phyloP scores from a whole-genome alignment of 2,329 filamentous ascomycete species.

The Fusarium papillatum region DNA sequence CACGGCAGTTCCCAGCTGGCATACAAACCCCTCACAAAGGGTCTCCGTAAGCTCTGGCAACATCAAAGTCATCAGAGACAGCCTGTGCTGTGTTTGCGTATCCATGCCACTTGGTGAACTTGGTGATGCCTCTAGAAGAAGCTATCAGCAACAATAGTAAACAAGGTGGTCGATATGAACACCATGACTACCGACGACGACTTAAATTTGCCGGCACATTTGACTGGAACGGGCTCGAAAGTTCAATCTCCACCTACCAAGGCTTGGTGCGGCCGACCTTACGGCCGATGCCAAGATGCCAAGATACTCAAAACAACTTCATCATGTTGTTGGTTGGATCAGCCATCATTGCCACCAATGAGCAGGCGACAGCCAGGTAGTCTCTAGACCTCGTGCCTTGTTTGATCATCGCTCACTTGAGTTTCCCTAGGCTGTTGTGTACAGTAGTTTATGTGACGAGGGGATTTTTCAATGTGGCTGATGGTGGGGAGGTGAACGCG shows the following conservation, averaged over 20 bases:
- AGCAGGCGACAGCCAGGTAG: not conserved
- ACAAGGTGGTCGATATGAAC: not conserved
- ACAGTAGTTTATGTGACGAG: not conserved
- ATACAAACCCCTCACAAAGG: not conserved
- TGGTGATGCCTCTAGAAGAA: not conserved
- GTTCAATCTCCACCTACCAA: no score
- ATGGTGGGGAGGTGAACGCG: not conserved
- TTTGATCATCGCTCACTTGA: not conserved
- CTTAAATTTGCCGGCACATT: not conserved
- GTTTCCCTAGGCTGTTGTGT: not conserved
- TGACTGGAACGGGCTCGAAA: no score
- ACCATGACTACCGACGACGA: not conserved
- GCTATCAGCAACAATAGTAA: not conserved
- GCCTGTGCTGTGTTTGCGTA: no score
- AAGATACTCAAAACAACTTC: not conserved
- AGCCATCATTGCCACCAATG: not conserved
- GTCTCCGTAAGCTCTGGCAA: no score
- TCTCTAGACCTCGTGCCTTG: not conserved
- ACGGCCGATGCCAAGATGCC: not conserved
- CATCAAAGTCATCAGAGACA: no score
- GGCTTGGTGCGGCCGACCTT: not conserved
- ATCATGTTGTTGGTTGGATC: not conserved
- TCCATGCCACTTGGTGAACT: not conserved
- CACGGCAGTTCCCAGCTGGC: not conserved
- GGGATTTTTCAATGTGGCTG: not conserved